Conservation (phyloP, 2,329 filamentous ascomycete genomes). For the Colletotrichum shisoi region DNA sequence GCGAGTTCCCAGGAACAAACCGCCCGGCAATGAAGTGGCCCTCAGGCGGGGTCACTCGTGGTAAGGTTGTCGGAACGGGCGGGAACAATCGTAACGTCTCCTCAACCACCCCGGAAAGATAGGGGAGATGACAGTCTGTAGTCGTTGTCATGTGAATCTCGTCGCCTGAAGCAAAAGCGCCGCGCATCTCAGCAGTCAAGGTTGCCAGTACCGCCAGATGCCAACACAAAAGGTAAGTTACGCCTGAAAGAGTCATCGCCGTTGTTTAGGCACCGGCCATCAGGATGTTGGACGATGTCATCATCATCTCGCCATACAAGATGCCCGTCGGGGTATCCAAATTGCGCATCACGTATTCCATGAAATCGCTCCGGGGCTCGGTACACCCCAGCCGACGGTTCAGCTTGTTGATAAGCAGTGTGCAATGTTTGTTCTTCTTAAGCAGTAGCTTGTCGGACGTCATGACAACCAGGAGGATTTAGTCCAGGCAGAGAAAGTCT, state of each 20-base stretch:
- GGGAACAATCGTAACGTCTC: constrained; percentile 53
- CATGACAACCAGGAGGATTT: constrained; percentile 17
- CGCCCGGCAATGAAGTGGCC: constrained; percentile 45
- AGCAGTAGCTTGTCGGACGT: constrained; percentile 19
- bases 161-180: constrained; percentile 41
- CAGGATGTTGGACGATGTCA: constrained; percentile 19
- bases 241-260: constrained; percentile 20
- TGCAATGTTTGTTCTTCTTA: constrained; percentile 17
- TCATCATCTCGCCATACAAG: constrained; percentile 18
- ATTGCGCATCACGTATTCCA: constrained; percentile 18
- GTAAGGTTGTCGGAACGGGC: constrained; percentile 25
- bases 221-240: constrained; percentile 12
- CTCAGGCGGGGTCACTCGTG: constrained; percentile 12
- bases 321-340: constrained; percentile 13
- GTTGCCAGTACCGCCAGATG: constrained; percentile 27
- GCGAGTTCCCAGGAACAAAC: constrained; percentile 45
- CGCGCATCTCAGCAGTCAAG: constrained; percentile 48
- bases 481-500: constrained; percentile 20
- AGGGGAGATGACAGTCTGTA: constrained; percentile 43
- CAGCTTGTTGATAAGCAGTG: constrained; percentile 5
- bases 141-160: constrained; percentile 47
- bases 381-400: constrained; percentile 2
- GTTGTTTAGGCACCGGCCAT: constrained; percentile 27
- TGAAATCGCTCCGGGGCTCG: constrained; percentile 18
- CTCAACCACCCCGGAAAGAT: constrained; percentile 49